Conservation (phyloP, 176 grass and related monocot species). For the Cenchrus americanus region DNA sequence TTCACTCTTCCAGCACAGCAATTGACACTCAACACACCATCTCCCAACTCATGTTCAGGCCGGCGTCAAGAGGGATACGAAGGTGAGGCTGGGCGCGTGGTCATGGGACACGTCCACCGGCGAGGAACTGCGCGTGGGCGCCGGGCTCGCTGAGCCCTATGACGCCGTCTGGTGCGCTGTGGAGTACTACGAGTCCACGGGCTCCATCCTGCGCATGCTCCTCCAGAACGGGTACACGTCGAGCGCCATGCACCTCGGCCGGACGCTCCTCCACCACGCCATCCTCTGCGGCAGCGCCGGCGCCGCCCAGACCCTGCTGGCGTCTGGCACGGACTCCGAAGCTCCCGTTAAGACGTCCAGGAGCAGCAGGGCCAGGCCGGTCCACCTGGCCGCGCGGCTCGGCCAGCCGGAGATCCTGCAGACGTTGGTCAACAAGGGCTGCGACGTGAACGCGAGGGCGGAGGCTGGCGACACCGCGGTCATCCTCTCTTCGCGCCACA, state of each 20-base stretch:
- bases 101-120: conserved; percentile 87
- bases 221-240: conserved; percentile 58
- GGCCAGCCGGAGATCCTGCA: conserved; percentile 64
- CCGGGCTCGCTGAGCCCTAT: conserved; percentile 85
- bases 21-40: not conserved
- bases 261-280: conserved; percentile 87
- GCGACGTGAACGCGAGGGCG: conserved; percentile 63
- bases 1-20: not conserved
- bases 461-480: conserved; percentile 59
- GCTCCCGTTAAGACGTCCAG: conserved; percentile 56
- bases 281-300: conserved; percentile 77
- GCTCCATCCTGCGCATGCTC: conserved; percentile 70
- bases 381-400: conserved; percentile 77
- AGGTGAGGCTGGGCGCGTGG: conserved; percentile 85
- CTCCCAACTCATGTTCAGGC: conserved; percentile 38
- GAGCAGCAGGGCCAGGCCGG: conserved; percentile 58
- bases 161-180: conserved; percentile 86
- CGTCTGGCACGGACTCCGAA: conserved; percentile 60
- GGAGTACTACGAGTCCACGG: conserved; percentile 85
- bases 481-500: conserved; percentile 64
- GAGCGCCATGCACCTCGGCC: conserved; percentile 50
- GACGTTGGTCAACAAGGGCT: conserved; percentile 56
- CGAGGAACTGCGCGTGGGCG: conserved; percentile 92
- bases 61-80: conserved; percentile 71
- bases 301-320: conserved; percentile 66